phyloP scores from a whole-genome alignment of 495 filamentous ascomycete species.

The Hypoxylon cercidicola region DNA sequence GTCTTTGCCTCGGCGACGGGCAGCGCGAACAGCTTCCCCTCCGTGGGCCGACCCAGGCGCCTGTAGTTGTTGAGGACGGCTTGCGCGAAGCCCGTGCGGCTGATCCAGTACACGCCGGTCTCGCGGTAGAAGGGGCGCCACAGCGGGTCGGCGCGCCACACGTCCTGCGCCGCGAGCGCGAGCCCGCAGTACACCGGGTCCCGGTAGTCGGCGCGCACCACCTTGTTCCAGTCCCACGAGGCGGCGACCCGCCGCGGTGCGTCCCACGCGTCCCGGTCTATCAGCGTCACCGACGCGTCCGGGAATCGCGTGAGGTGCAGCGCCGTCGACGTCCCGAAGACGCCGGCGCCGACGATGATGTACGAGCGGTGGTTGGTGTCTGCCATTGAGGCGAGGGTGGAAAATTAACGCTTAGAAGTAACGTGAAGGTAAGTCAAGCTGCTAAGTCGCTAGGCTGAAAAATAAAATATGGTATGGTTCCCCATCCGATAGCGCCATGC shows the following conservation, averaged over 20 bases:
- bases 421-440: not conserved
- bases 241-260: constrained; percentile 59
- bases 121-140: constrained; percentile 67
- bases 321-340: constrained; percentile 74
- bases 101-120: constrained; percentile 65
- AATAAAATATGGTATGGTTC: not conserved
- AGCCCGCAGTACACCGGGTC: constrained; percentile 66
- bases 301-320: constrained; percentile 66
- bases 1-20: constrained; percentile 56
- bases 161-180: constrained; percentile 65
- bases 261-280: constrained; percentile 65
- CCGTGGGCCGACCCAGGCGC: constrained; percentile 53
- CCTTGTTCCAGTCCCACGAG: constrained; percentile 75
- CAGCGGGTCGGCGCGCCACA: constrained; percentile 64
- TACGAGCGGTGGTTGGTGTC: constrained; percentile 51
- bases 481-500: constrained; percentile 7
- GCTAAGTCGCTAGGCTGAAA: not conserved
- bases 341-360: constrained; percentile 71
- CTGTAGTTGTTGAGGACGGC: constrained; percentile 63
- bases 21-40: constrained; percentile 47
- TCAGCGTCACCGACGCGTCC: constrained; percentile 61
- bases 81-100: constrained; percentile 56
- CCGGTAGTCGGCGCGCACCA: constrained; percentile 72
- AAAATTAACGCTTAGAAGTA: not conserved
- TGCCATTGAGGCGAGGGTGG: constrained; percentile 26